These are phyloP conservation scores for Ganoderma lingzhi DNA, from an alignment of 1,284 basidiomycete genomes.

Conservation along the genomic window DNA sequence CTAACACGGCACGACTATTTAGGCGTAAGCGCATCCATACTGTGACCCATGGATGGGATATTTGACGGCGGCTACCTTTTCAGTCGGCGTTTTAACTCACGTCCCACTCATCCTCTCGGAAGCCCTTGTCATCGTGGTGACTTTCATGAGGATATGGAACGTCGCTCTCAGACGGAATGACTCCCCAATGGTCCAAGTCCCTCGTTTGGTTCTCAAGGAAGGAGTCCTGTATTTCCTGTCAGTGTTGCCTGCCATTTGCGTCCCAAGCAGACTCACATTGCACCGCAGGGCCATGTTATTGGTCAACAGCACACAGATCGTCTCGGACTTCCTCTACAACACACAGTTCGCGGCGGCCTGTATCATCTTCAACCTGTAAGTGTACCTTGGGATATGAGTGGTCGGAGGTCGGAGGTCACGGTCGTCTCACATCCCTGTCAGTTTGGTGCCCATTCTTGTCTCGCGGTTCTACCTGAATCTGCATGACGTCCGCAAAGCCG, in stretches of 20 bases:
- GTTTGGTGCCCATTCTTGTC: conserved; percentile 24
- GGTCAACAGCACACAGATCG: conserved; percentile 8
- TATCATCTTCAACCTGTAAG: conserved; percentile 14
- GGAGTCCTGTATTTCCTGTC: conserved; percentile 18
- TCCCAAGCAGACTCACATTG: neutral
- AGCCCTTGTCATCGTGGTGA: conserved; percentile 15
- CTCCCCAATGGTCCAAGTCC: neutral
- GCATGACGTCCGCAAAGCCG: conserved; percentile 9
- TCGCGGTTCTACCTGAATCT: conserved; percentile 29
- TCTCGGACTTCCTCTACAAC: conserved; percentile 3
- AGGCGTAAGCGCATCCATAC: neutral
- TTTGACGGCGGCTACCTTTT: neutral
- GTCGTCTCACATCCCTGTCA: neutral
- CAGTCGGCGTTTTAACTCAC: conserved; percentile 9
- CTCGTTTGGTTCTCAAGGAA: conserved; percentile 16
- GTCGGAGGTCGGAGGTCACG: neutral
- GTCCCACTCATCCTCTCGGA: conserved; percentile 7
- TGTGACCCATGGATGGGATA: neutral
- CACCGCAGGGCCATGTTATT: conserved; percentile 14
- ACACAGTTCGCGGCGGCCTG: neutral
- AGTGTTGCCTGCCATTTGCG: neutral
- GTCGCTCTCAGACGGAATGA: neutral
- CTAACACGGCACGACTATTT: neutral
- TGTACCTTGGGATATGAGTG: neutral
- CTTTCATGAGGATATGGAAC: conserved; percentile 8